Evolutionary conservation across 805 yeast species (phyloP).

Genomic region (Candida silvatica): DNA sequence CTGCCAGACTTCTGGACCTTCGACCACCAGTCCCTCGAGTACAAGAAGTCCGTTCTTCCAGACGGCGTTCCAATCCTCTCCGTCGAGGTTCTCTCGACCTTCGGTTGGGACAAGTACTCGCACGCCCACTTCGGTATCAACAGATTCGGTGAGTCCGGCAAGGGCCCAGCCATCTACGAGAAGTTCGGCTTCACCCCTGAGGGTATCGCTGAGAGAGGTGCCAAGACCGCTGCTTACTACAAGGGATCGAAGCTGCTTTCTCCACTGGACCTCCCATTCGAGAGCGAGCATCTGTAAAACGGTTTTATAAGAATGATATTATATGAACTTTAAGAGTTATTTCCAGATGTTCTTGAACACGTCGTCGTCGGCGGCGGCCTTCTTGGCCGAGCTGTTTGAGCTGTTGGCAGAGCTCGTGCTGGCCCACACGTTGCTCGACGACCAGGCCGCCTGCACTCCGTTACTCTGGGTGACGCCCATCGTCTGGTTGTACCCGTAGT

Average conservation of each 20-base stretch:
- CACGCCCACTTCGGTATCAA: conserved; percentile 95
- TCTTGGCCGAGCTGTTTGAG: background rate
- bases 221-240: conserved; percentile 73
- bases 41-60: conserved; percentile 82
- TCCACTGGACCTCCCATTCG: conserved; percentile 76
- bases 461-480: too few species aligned
- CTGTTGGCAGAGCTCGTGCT: conserved; percentile 3
- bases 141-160: conserved; percentile 96
- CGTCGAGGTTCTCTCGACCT: conserved; percentile 85
- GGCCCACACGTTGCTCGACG: conserved; percentile 2
- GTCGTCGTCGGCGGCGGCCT: conserved; percentile 12
- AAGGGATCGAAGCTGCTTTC: conserved; percentile 64
- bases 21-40: conserved; percentile 73
- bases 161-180: conserved; percentile 74
- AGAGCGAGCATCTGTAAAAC: conserved; percentile 12
- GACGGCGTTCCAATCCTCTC: conserved; percentile 90
- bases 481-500: too few species aligned
- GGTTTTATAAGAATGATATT: background rate
- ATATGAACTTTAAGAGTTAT: conserved; percentile 2
- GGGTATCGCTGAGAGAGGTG: conserved; percentile 83
- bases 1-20: conserved; percentile 90
- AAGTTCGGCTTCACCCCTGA: conserved; percentile 86
- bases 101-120: conserved; percentile 91
- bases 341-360: conserved; percentile 26
- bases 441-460: too few species aligned